Evolutionary conservation across 345 rosid species (phyloP).

Genomic region (Hibiscus mutabilis): DNA sequence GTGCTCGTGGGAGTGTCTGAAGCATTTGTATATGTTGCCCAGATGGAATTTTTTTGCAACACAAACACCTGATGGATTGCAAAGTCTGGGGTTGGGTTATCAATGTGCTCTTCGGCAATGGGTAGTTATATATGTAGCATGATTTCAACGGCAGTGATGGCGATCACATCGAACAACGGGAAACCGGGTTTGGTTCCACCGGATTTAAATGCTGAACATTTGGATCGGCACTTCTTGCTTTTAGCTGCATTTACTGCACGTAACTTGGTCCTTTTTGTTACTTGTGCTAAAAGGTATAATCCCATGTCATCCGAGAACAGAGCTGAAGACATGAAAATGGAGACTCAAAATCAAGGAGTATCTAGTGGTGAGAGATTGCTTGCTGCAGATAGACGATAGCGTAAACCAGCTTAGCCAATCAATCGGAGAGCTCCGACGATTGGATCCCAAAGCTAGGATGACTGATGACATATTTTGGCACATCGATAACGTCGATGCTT

Average conservation of each 20-base stretch:
- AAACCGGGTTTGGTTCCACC: conserved; percentile 35
- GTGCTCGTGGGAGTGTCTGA: conserved; percentile 29
- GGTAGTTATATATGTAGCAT: conserved; percentile 24
- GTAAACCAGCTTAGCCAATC: conserved; percentile 55
- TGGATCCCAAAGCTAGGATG: conserved; percentile 13
- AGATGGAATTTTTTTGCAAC: conserved; percentile 31
- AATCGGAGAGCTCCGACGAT: conserved; percentile 44
- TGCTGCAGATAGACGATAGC: conserved; percentile 44
- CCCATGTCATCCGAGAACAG: conserved; percentile 13
- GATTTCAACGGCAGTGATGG: conserved; percentile 25
- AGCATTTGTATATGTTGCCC: conserved; percentile 28
- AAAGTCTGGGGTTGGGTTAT: conserved; percentile 32
- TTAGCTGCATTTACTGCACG: conserved; percentile 18
- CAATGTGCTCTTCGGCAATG: conserved; percentile 31
- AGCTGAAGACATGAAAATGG: neutral
- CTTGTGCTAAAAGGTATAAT: conserved; percentile 16
- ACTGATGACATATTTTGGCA: conserved; percentile 38
- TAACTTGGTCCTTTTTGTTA: conserved; percentile 14
- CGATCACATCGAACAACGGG: conserved; percentile 19
- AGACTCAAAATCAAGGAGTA: conserved; percentile 20
- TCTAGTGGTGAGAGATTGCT: conserved; percentile 51
- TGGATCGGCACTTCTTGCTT: conserved; percentile 36
- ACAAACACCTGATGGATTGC: conserved; percentile 29
- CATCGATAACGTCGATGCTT: conserved; percentile 54
- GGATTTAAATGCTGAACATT: conserved; percentile 26